Base-by-base conservation (phyloP, 495 filamentous ascomycete genomes). In the Sphaerosporella brunnea region DNA sequence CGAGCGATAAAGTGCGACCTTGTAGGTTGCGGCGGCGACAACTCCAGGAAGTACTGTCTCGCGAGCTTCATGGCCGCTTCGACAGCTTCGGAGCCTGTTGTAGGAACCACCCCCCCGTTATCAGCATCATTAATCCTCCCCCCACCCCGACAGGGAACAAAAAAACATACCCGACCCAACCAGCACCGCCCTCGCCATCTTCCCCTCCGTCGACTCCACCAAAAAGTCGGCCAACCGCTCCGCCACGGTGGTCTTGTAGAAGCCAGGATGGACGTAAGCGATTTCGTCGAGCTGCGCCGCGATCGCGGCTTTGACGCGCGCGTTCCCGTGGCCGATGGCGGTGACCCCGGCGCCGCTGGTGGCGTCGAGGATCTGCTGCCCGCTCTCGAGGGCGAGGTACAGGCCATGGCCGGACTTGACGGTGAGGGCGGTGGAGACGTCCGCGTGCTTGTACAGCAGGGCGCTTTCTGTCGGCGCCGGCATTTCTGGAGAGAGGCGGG, bases 61-160 rank as follows among this genome's bases (percentile, higher is more conserved):
- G 74, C 68, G 3, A 81, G 56, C 51, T 82, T 82, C 42, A 80
- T 54, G 0, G 75, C 68, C 16, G 75, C 71, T 52, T 82, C 78
- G 46, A 79, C 70, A 8, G 76, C 76, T 61, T 82, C 78, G 34
- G 73, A 78, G 7, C 75, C 74, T 77, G 41, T 49, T 9, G 28
- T 41, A 41, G 18, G 42, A n/a, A n/a, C n/a, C n/a, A n/a, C n/a
- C n/a, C n/a, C n/a, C n/a, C n/a, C n/a, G n/a, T n/a, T n/a, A n/a
- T n/a, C n/a, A n/a, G n/a, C n/a, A n/a, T n/a, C n/a, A n/a, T n/a
- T n/a, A n/a, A n/a, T n/a, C n/a, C n/a, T n/a, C n/a, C n/a, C n/a
- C n/a, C n/a, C n/a, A n/a, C n/a, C n/a, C n/a, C n/a, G n/a, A n/a
- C n/a, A 45, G 20, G 40, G 24, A 44, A 24, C 38, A 38, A 45